These are phyloP conservation scores for Rosa chinensis DNA, from an alignment of 306 rosid species.

Conservation along the genomic window DNA sequence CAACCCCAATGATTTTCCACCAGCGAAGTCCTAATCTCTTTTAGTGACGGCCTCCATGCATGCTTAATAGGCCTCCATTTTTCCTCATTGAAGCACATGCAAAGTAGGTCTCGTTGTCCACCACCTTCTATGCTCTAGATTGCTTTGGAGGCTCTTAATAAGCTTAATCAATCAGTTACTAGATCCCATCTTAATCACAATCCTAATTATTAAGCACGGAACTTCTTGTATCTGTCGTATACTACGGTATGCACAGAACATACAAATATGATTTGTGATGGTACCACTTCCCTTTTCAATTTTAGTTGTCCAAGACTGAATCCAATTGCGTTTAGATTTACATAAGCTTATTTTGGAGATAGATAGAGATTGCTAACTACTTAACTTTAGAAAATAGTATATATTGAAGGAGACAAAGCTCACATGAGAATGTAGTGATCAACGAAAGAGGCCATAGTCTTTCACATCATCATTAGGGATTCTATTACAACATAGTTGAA, in stretches of 20 bases:
- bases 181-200: not conserved
- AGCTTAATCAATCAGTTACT: not conserved
- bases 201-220: not conserved
- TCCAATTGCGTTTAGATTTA: constrained; percentile 11
- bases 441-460: not conserved
- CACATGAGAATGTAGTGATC: constrained; percentile 17
- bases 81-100: not conserved
- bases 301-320: not conserved
- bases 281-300: not conserved
- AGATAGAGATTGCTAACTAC: constrained; percentile 3
- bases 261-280: not conserved
- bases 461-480: constrained; percentile 2
- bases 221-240: not conserved
- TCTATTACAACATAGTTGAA: not conserved
- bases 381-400: not conserved
- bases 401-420: not conserved
- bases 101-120: not conserved
- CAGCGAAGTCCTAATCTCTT: not conserved
- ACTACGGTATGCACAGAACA: not conserved
- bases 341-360: constrained; percentile 10
- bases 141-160: not conserved
- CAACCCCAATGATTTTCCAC: not conserved
- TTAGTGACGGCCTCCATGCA: not conserved
- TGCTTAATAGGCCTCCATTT: not conserved
- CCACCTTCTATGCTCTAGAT: not conserved